These are phyloP conservation scores for Melampsora larici-populina DNA, from an alignment of 1,284 basidiomycete species.

Conservation along the genomic window DNA sequence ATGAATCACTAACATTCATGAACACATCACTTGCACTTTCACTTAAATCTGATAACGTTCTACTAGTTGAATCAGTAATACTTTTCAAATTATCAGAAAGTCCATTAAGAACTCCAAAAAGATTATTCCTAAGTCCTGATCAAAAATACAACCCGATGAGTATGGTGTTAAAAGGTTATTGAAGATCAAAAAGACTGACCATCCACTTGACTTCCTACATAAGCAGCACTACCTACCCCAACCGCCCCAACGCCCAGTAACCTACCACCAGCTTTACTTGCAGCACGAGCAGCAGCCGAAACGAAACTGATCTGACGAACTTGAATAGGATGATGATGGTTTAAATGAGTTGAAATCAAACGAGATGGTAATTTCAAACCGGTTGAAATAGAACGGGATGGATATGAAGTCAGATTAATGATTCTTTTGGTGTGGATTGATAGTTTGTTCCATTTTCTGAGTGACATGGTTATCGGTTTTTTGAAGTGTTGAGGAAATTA, in stretches of 20 bases:
- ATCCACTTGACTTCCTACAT: slow-evolving; percentile 36
- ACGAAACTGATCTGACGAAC: slow-evolving; percentile 30
- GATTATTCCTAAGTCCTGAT: background rate
- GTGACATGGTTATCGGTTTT: too few species aligned
- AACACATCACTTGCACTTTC: background rate
- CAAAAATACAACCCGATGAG: background rate
- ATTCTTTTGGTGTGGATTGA: too few species aligned
- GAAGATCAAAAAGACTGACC: too few species aligned
- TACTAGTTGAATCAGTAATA: background rate
- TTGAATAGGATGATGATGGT: background rate
- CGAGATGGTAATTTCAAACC: background rate
- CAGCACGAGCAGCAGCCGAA: slow-evolving; percentile 21
- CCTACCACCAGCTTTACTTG: slow-evolving; percentile 5
- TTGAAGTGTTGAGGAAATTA: too few species aligned
- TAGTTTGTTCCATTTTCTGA: too few species aligned
- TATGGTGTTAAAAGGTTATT: background rate
- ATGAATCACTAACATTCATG: background rate
- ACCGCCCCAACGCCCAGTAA: slow-evolving; percentile 30
- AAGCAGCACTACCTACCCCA: slow-evolving; percentile 32
- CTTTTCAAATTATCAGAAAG: background rate
- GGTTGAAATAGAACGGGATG: slow-evolving; percentile 5
- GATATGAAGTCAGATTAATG: background rate
- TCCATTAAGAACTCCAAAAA: background rate
- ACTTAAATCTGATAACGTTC: background rate
- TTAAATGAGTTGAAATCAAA: slow-evolving; percentile 18